Evolutionary conservation across 2,329 filamentous ascomycete species (phyloP), one percentile per base, ranked within the genome.

Genomic region (Nothopassalora personata): DNA sequence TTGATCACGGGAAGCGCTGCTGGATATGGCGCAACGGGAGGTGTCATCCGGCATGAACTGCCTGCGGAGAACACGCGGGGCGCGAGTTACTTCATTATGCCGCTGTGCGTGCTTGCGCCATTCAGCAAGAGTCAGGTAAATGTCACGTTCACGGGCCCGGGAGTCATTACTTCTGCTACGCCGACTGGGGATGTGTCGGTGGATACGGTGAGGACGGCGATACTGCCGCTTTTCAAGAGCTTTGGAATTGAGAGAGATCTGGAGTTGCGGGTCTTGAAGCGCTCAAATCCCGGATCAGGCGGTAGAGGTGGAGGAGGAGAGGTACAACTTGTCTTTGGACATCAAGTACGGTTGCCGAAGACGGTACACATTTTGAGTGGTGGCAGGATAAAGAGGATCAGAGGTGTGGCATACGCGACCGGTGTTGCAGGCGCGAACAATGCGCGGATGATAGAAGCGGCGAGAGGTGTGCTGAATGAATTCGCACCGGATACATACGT

Each of bases 371-470:
- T 97, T 57, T 82, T 95, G 67, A 89, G 85, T 63, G 86, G 92
- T 0, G 94, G 94, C 7, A 82, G 90, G 57, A 88, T 99, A 69
- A 93, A 91, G 81, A 86, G 86, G 67, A 89, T 99, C 65, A 83
- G 93, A 58, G 94, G 94, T 60, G 94, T 99, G 47, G 92, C 94
- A 51, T 99, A 97, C 75, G 89, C 89, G 57, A 91, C 90, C 0
- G 94, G 95, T 50, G 92, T 97, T 0, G 89, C 90, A 10, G 93
- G 90, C 0, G 91, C 88, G 53, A 97, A 97, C 74, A 99, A 97
- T 72, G 90, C 88, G 62, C 83, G 94, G 64, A 95, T 97, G 89
- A 99, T 97, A 70, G 90, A 96, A 70, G 85, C 88, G 2, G 91
- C 92, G 10, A 83, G 93, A 67, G 91, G 91, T 51, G 82, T 99